Evolutionary conservation across 2,329 filamentous ascomycete genomes (phyloP), one percentile per base, ranked within the genome.

Genomic region (Colletotrichum echinochloae): DNA sequence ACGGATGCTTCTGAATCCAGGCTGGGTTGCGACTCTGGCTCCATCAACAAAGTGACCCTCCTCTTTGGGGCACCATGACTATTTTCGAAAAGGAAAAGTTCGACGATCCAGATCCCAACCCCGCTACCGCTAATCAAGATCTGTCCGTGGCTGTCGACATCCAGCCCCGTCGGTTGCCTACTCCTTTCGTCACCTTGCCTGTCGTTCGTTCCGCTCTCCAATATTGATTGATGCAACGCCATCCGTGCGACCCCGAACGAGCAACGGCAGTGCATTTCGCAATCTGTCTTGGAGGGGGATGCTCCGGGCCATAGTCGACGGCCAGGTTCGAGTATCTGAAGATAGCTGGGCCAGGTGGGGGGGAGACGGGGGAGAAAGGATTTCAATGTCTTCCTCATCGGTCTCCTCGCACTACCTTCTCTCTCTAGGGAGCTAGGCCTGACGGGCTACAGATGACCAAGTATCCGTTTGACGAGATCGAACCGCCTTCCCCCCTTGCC

Each of bases 111-210:
- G 63, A 70, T 66, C 67, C 64, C 35, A 57, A 56, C 49, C 67
- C 67, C 67, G 63, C 59, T 39, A 23, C 59, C 46, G 59, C 67
- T 57, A 66, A 62, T 56, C 67, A 70, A 70, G 67, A 70, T 70
- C 67, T 66, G 57, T 67, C 28, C 46, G 56, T 66, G 39, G 55
- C 57, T 56, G 49, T 39, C 18, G 33, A 41, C 55, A 28, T 61
- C 67, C 67, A 60, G 63, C 67, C 67, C 67, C 63, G 61, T 70
- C 56, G 3, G 35, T 41, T 57, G 14, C 41, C 23, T 30, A n/a
- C 41, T 44, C 20, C 56, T 66, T 70, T 70, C 67, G 63, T 57
- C 57, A 70, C 67, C 63, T 57, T 70, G 67, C 35, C 28, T 23
- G 28, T 23, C 67, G 52, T 62, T 28, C 41, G 59, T 35, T 61